Percentiles rank a stretch among this genome's conserved stretches.
Conservation (phyloP, 225 moss, liverwort and hornwort genomes). For the Pseudisothecium myosuroides region DNA sequence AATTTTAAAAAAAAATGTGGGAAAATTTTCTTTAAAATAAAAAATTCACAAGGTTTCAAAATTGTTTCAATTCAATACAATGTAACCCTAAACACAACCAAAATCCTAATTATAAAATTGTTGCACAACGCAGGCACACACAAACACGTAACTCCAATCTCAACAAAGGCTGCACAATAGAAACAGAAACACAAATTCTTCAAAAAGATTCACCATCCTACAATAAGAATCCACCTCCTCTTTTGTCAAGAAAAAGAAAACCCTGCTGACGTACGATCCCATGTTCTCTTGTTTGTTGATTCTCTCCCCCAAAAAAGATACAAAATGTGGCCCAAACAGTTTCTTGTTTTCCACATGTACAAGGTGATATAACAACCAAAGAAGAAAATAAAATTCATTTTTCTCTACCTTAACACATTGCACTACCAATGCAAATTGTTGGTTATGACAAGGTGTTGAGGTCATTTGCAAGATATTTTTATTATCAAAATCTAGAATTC, state of each 20-base stretch:
- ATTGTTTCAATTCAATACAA: not conserved
- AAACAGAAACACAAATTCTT: too few species aligned
- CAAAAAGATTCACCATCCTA: too few species aligned
- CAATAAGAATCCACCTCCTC: too few species aligned
- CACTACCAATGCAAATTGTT: not conserved
- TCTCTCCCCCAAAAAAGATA: too few species aligned
- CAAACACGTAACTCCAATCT: not conserved
- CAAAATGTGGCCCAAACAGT: too few species aligned
- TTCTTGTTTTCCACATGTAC: too few species aligned
- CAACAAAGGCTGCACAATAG: too few species aligned
- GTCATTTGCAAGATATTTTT: not conserved
- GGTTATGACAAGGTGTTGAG: not conserved
- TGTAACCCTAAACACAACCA: not conserved
- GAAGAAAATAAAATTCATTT: not conserved
- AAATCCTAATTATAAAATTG: not conserved
- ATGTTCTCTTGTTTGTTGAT: too few species aligned
- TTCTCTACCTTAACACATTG: not conserved
- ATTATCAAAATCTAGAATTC: not conserved
- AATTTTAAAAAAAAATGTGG: too few species aligned
- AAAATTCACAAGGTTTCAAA: not conserved
- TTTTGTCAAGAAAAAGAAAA: too few species aligned
- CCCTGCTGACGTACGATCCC: too few species aligned
- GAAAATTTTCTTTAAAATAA: not conserved
- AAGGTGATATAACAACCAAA: not conserved
- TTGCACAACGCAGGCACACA: accelerated